These are phyloP conservation scores for Aspergillus alliaceus DNA, from an alignment of 2,329 filamentous ascomycete species.

Conservation along the genomic window DNA sequence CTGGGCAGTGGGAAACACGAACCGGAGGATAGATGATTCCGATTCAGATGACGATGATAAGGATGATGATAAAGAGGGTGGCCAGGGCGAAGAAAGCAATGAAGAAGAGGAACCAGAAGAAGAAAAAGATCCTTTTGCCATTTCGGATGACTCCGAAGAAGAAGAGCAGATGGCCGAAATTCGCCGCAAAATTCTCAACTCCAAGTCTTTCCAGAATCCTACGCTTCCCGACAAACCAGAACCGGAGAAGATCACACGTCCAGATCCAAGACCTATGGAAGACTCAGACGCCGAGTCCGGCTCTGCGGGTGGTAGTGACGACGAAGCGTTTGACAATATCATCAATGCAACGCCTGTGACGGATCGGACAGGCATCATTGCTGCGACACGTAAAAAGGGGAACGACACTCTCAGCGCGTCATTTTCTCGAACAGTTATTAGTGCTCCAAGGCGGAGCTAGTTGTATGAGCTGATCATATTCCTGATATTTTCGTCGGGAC, in stretches of 20 bases:
- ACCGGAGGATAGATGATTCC: conserved; percentile 56
- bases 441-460: conserved; percentile 50
- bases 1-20: conserved; percentile 90
- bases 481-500: background rate
- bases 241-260: conserved; percentile 63
- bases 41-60: conserved; percentile 54
- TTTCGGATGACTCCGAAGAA: conserved; percentile 78
- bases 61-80: conserved; percentile 47
- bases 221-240: conserved; percentile 51
- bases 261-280: conserved; percentile 49
- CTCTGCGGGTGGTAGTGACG: conserved; percentile 60
- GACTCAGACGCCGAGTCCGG: conserved; percentile 71
- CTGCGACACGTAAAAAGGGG: conserved; percentile 57
- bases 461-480: background rate
- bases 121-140: conserved; percentile 67
- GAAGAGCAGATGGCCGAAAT: conserved; percentile 94
- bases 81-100: conserved; percentile 46
- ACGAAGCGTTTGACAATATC: conserved; percentile 86
- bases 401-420: conserved; percentile 51
- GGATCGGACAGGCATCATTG: conserved; percentile 73
- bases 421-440: conserved; percentile 50
- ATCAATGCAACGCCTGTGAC: conserved; percentile 89
- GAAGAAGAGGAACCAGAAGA: conserved; percentile 48
- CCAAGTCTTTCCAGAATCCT: conserved; percentile 77
- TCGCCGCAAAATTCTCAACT: conserved; percentile 82